These are phyloP conservation scores for Zopfochytrium polystomum DNA, from an alignment of 371 early-diverging fungal species.

Conservation along the genomic window DNA sequence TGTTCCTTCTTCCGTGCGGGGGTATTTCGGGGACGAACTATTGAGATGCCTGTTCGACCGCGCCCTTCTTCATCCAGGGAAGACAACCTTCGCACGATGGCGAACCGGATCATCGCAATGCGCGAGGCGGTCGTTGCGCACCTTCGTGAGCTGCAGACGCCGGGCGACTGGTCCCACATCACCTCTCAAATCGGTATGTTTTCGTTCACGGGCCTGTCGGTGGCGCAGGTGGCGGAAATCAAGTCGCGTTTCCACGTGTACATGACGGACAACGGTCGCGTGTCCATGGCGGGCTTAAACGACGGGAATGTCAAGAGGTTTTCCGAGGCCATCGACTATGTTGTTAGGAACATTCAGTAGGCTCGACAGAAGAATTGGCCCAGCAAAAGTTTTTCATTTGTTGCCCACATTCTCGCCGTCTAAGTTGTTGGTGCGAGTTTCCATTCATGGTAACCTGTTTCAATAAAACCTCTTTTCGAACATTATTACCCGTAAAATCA, in stretches of 20 bases:
- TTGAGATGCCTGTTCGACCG: background rate
- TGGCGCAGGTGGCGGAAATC: constrained; percentile 61
- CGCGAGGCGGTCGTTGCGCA: constrained; percentile 66
- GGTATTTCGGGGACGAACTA: no score
- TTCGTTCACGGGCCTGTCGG: constrained; percentile 87
- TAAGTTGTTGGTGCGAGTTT: no score
- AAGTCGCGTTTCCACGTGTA: constrained; percentile 85
- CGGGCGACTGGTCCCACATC: constrained; percentile 93
- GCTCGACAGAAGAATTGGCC: no score
- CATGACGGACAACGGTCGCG: constrained; percentile 91
- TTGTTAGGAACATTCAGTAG: constrained; percentile 38
- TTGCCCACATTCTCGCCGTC: no score
- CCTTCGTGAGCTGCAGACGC: constrained; percentile 68
- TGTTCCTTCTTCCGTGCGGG: no score
- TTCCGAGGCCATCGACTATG: constrained; percentile 56
- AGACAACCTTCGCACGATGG: constrained; percentile 76
- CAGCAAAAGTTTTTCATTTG: no score
- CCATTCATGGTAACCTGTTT: no score
- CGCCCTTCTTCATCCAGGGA: constrained; percentile 34
- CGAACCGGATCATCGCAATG: constrained; percentile 85
- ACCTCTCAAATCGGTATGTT: no score
- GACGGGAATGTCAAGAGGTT: constrained; percentile 79
- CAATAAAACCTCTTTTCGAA: no score
- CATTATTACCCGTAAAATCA: no score
- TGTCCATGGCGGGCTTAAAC: constrained; percentile 92